Evolutionary conservation across 495 filamentous ascomycete species (phyloP).

Genomic region (Hypoxylon fuscum): DNA sequence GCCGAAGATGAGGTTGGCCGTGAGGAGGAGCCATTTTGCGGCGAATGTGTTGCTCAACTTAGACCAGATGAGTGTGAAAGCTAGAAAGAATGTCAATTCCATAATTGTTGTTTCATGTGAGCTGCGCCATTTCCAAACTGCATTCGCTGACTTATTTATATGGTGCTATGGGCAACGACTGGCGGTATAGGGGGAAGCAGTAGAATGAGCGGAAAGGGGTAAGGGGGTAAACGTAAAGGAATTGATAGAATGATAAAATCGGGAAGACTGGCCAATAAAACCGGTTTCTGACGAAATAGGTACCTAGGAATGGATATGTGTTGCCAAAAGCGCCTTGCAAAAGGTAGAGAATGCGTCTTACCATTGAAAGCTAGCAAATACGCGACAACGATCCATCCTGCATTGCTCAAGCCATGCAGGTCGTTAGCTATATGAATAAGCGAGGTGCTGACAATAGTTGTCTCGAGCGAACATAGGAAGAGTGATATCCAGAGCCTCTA

Average conservation of each 20-base stretch:
- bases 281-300: too few species aligned
- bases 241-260: too few species aligned
- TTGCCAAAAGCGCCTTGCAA: too few species aligned
- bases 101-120: neutral
- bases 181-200: too few species aligned
- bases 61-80: neutral
- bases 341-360: neutral
- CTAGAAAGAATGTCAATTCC: neutral
- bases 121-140: too few species aligned
- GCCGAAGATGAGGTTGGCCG: neutral
- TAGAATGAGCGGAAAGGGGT: too few species aligned
- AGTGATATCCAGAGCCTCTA: slow-evolving; percentile 4
- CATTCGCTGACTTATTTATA: too few species aligned
- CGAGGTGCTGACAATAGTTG: slow-evolving; percentile 6
- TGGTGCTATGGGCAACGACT: too few species aligned
- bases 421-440: slow-evolving; percentile 9
- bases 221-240: too few species aligned
- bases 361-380: slow-evolving; percentile 5
- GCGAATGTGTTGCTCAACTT: neutral
- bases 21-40: neutral
- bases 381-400: slow-evolving; percentile 7
- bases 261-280: too few species aligned
- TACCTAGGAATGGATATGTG: too few species aligned
- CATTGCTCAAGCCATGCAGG: neutral
- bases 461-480: slow-evolving; percentile 10